Base-by-base conservation (phyloP, 176 grass and related monocot genomes). In the Typha latifolia region DNA sequence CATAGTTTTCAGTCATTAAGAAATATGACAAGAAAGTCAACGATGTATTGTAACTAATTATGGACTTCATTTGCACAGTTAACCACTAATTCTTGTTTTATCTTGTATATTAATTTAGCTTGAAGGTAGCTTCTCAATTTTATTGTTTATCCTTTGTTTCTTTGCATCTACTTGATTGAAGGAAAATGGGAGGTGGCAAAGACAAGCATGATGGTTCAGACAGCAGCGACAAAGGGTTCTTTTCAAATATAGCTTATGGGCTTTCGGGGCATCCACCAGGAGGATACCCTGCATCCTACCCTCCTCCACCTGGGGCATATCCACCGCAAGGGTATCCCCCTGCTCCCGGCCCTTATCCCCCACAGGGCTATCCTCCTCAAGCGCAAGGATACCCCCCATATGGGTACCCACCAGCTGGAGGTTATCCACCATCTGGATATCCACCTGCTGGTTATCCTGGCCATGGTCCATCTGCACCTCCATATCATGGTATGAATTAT, bases 151-250 rank as follows among this genome's bases (percentile, higher is more conserved):
- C 53, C 16, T 59, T 53, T 22, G 62, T 66, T 13, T 21, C 12
- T 52, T 14, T 43, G 4, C 23, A 55, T 37, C 1, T 13, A 48
- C 32, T 6, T 24, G 12, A 59, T 3, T 1, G 47, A 18, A 12
- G 14, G 24, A 10, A 2, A 10, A 96, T 91, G 93, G 88, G 81
- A 34, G 82, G 77, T 5, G 85, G 80, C 32, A 96, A 89, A 43
- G 77, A 91, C 55, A 83, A 74, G 18, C 32, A 51, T 69, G 65
- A 72, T 63, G 48, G 51, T 53, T 81, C 67, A 0, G 57, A 50
- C 4, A 66, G 23, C 0, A 59, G 15, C 23, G 76, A 90, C 22
- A 84, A 81, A 51, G 86, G 84, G 13, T 53, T 72, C 12, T 74
- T 77, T 48, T 72, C 69, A 62, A 72, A 63, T 55, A 26, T 72